Evolutionary conservation across 768 basidiomycete genomes (phyloP), one percentile per base, ranked within the genome.

Genomic region (Lactarius trivialis): DNA sequence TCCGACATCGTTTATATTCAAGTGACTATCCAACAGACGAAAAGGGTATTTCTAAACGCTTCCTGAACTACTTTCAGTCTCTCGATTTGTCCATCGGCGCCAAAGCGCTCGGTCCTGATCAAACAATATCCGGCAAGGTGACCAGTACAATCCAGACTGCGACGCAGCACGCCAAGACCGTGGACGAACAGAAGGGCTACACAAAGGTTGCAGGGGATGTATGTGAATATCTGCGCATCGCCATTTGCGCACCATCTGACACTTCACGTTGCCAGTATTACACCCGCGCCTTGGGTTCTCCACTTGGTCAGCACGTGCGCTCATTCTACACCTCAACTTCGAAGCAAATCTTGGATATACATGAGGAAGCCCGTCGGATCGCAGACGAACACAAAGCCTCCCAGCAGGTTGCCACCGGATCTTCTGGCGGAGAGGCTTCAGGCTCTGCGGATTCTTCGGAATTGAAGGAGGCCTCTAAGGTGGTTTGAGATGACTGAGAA

Each of bases 271-370:
- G 37, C 51, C 68, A 91, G 88, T 94, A 93, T 70, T 97, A 96
- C 72, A 66, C 76, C 26, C 85, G 81, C 69, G 91, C 90, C 14
- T 76, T 96, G 24, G 56, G 80, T n/a, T 91, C 90, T 41, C 82
- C 89, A 1, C 73, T 86, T 26, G 94, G 93, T 12, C 82, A 86
- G 76, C 85, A 83, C 69, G 90, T 97, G 61, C 74, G 77, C 32
- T 69, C 75, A 1, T 98, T 97, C 78, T 98, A 97, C 78, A 96
- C 95, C 15, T 75, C 76, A 49, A 95, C 93, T 8, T 80, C 86
- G 21, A 98, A 97, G 77, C 91, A 95, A 73, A 86, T 92, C 30
- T 69, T 81, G 21, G 94, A 98, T 71, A 94, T 98, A 53, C 94
- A 97, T 71, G 91, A 94, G 70, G 95, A 98, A 74, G 95, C 95